phyloP scores from a whole-genome alignment of 768 basidiomycete species.

The Porphyrellus cyaneotinctus region DNA sequence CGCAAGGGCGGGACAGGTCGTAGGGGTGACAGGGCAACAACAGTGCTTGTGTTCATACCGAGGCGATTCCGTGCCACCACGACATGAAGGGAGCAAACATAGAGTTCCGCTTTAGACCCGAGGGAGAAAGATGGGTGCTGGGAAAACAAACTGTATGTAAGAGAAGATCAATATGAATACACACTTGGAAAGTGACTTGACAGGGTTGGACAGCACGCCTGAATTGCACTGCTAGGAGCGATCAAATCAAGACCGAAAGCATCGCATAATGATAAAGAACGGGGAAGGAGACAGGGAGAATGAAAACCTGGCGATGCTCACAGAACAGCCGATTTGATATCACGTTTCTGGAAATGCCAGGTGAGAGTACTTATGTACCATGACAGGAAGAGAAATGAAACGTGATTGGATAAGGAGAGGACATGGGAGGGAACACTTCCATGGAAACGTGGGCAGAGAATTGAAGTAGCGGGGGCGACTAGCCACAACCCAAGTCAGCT shows the following conservation, averaged over 20 bases:
- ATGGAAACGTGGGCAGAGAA: conserved; percentile 19
- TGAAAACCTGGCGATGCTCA: conserved; percentile 29
- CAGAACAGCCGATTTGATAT: conserved; percentile 32
- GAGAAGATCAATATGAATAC: conserved; percentile 24
- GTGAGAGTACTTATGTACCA: conserved; percentile 6
- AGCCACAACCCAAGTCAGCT: not conserved
- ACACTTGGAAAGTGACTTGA: conserved; percentile 23
- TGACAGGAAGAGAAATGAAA: conserved; percentile 17
- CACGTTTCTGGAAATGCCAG: conserved; percentile 30
- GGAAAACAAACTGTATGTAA: conserved; percentile 29
- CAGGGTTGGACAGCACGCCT: conserved; percentile 13
- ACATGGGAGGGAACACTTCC: conserved; percentile 9
- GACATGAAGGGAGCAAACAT: conserved; percentile 25
- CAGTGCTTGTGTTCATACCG: conserved; percentile 17
- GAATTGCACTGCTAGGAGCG: conserved; percentile 24
- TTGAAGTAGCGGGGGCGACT: not conserved
- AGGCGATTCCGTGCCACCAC: conserved; percentile 17
- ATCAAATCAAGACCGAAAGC: conserved; percentile 28
- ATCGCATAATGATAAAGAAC: conserved; percentile 29
- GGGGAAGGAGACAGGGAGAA: conserved; percentile 15
- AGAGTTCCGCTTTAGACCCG: conserved; percentile 32
- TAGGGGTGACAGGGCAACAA: conserved; percentile 13
- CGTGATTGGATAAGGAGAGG: conserved; percentile 11
- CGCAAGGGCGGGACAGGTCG: conserved; percentile 18
- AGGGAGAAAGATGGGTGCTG: conserved; percentile 19